A percentile compares a stretch with the other conserved stretches of the same genome.
Conservation (phyloP, 2,329 filamentous ascomycete species). For the Phialocephala sp. region DNA sequence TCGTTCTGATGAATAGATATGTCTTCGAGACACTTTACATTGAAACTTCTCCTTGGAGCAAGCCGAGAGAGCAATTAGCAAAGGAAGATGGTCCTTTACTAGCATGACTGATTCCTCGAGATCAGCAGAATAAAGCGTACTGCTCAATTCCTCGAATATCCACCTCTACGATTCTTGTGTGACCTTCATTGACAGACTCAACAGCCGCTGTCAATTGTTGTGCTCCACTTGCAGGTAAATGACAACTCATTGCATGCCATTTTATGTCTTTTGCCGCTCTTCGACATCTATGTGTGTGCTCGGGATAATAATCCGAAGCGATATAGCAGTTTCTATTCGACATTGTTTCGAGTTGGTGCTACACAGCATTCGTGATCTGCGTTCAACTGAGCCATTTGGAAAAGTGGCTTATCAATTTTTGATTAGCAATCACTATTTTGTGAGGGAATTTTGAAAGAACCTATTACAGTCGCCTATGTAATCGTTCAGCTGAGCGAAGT, state of each 20-base stretch:
- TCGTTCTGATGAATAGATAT: too few relatives aligned
- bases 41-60: not conserved
- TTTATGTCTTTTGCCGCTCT: not conserved
- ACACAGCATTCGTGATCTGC: not conserved
- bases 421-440: not conserved
- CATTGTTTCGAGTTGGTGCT: not conserved
- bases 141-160: too few relatives aligned
- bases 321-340: not conserved
- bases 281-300: too few relatives aligned
- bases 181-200: too few relatives aligned
- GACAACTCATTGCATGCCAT: not conserved
- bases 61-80: not conserved
- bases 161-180: too few relatives aligned
- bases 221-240: too few relatives aligned
- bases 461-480: not conserved
- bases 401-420: not conserved
- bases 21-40: too few relatives aligned
- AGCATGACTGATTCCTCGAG: too few relatives aligned
- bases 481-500: not conserved
- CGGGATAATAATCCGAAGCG: not conserved
- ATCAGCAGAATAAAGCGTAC: too few relatives aligned
- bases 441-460: not conserved
- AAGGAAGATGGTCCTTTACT: not conserved
- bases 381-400: not conserved
- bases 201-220: too few relatives aligned